These are phyloP conservation scores for Dendrocalamus sinicus DNA, from an alignment of 176 grass and related monocot genomes.

Conservation along the genomic window DNA sequence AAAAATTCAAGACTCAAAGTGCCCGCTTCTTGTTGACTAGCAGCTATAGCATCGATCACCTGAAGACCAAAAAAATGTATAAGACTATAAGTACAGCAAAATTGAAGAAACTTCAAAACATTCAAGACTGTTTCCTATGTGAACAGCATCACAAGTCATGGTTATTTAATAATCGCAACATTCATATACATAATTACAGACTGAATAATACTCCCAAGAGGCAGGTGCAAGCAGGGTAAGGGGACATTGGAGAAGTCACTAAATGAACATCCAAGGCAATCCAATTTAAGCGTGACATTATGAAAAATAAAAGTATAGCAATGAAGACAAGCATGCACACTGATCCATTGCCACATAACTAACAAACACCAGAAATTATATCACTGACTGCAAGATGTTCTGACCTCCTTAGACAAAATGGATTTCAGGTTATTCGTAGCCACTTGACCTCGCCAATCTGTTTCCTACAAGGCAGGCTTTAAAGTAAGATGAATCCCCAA, in stretches of 20 bases:
- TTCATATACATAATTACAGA: neutral
- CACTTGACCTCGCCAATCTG: conserved; percentile 67
- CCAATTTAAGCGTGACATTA: neutral
- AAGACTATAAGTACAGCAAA: conserved; percentile 20
- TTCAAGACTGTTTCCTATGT: neutral
- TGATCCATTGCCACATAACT: neutral
- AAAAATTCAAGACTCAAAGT: conserved; percentile 87
- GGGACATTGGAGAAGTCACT: neutral
- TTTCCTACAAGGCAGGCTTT: conserved; percentile 49
- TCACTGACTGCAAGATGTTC: conserved; percentile 18
- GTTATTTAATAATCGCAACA: neutral
- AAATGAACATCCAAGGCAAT: neutral
- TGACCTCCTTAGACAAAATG: conserved; percentile 87
- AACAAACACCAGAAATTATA: neutral
- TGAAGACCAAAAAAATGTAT: conserved; percentile 42
- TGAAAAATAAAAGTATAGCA: neutral
- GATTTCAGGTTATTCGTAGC: conserved; percentile 69
- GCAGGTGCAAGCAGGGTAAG: neutral
- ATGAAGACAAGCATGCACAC: neutral
- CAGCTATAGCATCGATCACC: conserved; percentile 78
- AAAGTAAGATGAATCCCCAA: conserved; percentile 27
- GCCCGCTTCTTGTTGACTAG: conserved; percentile 67
- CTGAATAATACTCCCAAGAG: neutral
- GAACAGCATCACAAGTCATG: conserved; percentile 35
- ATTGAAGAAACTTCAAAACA: conserved; percentile 16